Conservation (phyloP, 371 early-diverging fungal species). For the Smittium culicis region DNA sequence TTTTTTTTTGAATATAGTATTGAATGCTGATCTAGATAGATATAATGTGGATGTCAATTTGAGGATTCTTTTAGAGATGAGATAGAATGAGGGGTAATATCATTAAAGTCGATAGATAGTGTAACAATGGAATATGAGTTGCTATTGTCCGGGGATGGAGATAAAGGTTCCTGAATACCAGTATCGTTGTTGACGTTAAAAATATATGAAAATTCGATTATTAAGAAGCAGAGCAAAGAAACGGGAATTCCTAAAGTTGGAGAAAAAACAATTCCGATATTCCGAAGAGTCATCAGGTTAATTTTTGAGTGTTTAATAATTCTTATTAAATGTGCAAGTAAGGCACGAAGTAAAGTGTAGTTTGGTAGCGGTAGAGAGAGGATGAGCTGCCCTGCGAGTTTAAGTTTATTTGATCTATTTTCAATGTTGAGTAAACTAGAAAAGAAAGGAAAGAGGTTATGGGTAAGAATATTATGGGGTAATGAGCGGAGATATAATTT, state of each 20-base stretch:
- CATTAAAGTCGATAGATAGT: neutral
- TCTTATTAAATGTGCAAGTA: constrained; percentile 76
- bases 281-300: constrained; percentile 89
- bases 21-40: too few species aligned
- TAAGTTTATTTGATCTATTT: constrained; percentile 52
- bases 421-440: constrained; percentile 53
- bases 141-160: neutral
- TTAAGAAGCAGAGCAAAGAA: constrained; percentile 68
- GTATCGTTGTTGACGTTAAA: constrained; percentile 50
- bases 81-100: neutral
- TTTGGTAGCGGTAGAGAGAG: constrained; percentile 66
- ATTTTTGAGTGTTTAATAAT: constrained; percentile 62
- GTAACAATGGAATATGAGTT: neutral
- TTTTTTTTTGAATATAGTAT: too few species aligned
- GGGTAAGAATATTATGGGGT: constrained; percentile 70
- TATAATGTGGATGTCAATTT: too few species aligned
- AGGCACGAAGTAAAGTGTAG: constrained; percentile 70
- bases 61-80: neutral
- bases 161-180: constrained; percentile 3
- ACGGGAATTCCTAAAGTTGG: constrained; percentile 87
- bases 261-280: constrained; percentile 88
- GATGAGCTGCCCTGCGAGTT: constrained; percentile 62
- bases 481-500: constrained; percentile 86
- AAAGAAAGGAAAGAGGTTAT: constrained; percentile 62
- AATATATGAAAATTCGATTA: constrained; percentile 75